Evolutionary conservation across 176 grass and related monocot genomes (phyloP).

Genomic region (Aechmea fasciata): DNA sequence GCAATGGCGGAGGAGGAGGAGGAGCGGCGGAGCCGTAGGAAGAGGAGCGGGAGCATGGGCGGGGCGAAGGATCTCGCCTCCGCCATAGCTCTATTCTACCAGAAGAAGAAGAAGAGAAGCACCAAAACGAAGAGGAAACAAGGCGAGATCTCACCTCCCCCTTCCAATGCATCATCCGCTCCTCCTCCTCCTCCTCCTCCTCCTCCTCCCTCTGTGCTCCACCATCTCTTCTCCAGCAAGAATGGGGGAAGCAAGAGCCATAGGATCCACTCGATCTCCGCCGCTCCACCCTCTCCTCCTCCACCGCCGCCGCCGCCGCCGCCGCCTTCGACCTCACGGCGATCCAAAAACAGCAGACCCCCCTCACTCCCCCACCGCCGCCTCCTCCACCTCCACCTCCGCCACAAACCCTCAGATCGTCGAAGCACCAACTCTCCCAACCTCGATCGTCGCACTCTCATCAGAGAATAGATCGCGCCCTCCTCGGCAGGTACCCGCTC

Average conservation of each 20-base stretch:
- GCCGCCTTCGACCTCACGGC: constrained; percentile 15
- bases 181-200: constrained; percentile 41
- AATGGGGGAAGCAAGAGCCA: constrained; percentile 62
- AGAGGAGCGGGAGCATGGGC: constrained; percentile 59
- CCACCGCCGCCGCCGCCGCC: constrained; percentile 34
- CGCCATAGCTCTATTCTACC: constrained; percentile 76
- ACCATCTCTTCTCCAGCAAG: constrained; percentile 57
- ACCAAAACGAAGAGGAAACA: constrained; percentile 50
- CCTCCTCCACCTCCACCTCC: constrained; percentile 11
- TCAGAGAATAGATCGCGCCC: constrained; percentile 13
- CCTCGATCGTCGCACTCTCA: not conserved
- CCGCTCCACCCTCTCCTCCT: constrained; percentile 11
- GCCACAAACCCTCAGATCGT: not conserved
- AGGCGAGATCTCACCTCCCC: constrained; percentile 34
- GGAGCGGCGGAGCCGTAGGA: constrained; percentile 53
- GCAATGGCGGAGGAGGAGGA: constrained; percentile 16
- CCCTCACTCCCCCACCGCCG: not conserved
- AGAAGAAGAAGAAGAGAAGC: constrained; percentile 71
- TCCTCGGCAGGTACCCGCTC: constrained; percentile 18
- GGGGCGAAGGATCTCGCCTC: constrained; percentile 78
- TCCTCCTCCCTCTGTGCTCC: constrained; percentile 53
- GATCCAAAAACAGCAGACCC: constrained; percentile 32
- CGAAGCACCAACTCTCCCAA: not conserved
- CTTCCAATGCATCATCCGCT: constrained; percentile 14
- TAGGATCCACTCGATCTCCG: constrained; percentile 42